Conservation (phyloP, 1,284 basidiomycete genomes). For the Apiotrichum domesticum region DNA sequence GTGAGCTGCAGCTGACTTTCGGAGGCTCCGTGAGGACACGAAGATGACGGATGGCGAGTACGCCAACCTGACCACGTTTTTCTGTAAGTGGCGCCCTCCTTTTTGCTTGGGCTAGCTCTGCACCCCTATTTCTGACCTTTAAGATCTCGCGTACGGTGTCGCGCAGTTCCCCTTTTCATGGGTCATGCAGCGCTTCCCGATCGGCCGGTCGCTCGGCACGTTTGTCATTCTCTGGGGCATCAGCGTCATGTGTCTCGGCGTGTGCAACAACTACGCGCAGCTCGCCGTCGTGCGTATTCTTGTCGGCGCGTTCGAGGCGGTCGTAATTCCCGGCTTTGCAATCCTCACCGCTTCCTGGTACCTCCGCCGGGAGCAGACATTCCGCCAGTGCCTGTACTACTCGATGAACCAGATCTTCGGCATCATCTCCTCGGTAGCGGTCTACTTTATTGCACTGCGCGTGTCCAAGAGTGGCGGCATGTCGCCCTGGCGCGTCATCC, state of each 20-base stretch:
- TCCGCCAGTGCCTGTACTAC: slow-evolving; percentile 22
- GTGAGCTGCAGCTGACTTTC: background rate
- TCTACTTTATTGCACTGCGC: background rate
- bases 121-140: background rate
- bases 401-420: slow-evolving; percentile 18
- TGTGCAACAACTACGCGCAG: slow-evolving; percentile 8
- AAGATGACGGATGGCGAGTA: slow-evolving; percentile 5
- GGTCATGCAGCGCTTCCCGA: slow-evolving; percentile 18
- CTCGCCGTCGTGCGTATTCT: slow-evolving; percentile 12
- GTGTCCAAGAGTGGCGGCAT: slow-evolving; percentile 4
- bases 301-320: slow-evolving; percentile 20
- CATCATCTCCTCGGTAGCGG: background rate
- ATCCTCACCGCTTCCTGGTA: slow-evolving; percentile 19
- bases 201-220: slow-evolving; percentile 11
- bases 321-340: slow-evolving; percentile 25
- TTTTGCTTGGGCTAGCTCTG: background rate
- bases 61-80: slow-evolving; percentile 12
- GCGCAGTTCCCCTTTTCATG: slow-evolving; percentile 17
- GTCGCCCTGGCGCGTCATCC: slow-evolving; percentile 23
- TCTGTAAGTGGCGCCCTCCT: slow-evolving; percentile 12
- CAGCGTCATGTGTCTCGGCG: slow-evolving; percentile 4
- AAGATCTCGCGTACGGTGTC: slow-evolving; percentile 16
- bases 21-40: slow-evolving; percentile 1
- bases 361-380: slow-evolving; percentile 11
- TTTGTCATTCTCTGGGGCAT: slow-evolving; percentile 15